Conservation (phyloP, 345 rosid genomes). For the Toxicodendron radicans region DNA sequence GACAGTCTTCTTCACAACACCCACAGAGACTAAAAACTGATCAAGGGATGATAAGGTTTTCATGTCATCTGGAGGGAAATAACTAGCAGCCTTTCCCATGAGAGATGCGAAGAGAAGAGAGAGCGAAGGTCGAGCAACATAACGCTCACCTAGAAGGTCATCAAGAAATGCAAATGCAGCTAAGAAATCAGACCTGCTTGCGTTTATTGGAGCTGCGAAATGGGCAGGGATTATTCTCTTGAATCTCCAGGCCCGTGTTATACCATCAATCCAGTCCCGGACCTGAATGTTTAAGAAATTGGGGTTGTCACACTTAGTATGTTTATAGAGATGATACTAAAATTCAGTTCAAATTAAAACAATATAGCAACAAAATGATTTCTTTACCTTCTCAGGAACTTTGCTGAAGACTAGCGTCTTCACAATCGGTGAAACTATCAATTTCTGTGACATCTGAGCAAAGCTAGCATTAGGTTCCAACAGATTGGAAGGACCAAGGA, state of each 20-base stretch:
- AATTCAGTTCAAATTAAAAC: background rate
- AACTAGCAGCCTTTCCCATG: conserved; percentile 91
- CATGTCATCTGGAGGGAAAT: conserved; percentile 98
- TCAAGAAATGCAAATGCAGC: conserved; percentile 88
- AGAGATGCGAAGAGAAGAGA: conserved; percentile 67
- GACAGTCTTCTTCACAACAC: conserved; percentile 91
- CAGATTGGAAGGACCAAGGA: conserved; percentile 93
- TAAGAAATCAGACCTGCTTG: conserved; percentile 77
- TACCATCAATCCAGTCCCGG: conserved; percentile 87
- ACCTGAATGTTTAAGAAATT: conserved; percentile 48
- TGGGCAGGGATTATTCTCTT: conserved; percentile 95
- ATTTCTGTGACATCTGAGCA: conserved; percentile 88
- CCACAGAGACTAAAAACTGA: conserved; percentile 84
- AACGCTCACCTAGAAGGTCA: conserved; percentile 76
- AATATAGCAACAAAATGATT: background rate
- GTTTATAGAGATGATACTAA: background rate
- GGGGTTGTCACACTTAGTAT: background rate
- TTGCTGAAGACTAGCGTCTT: conserved; percentile 94
- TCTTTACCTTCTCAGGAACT: conserved; percentile 89
- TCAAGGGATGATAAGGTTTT: conserved; percentile 90
- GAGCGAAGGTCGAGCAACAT: conserved; percentile 64
- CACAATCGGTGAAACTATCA: conserved; percentile 92
- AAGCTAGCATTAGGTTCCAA: conserved; percentile 94
- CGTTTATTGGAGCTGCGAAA: conserved; percentile 86
- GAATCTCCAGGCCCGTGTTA: conserved; percentile 84